Evolutionary conservation across 495 filamentous ascomycete species (phyloP).

Genomic region (Penicillium cosmopolitanum): DNA sequence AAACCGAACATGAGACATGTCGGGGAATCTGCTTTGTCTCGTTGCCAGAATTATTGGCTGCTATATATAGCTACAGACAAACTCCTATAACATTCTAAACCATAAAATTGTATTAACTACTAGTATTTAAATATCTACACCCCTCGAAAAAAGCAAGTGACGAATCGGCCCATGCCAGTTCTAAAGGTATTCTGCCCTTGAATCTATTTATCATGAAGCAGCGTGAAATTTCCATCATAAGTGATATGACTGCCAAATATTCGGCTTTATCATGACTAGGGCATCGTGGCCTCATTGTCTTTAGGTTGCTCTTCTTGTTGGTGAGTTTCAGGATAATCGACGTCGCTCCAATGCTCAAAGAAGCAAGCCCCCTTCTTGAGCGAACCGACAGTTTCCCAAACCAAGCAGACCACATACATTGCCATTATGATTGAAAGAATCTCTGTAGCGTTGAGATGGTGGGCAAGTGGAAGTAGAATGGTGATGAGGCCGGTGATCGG

Average conservation of each 20-base stretch:
- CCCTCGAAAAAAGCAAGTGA: neutral
- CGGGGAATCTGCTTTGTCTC: no score
- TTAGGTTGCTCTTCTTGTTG: neutral
- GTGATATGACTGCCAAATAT: no score
- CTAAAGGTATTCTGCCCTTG: neutral
- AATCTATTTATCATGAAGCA: neutral
- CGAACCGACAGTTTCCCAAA: slow-evolving; percentile 42
- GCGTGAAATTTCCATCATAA: neutral
- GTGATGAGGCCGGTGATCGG: slow-evolving; percentile 35
- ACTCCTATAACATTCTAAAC: no score
- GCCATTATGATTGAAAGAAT: slow-evolving; percentile 40
- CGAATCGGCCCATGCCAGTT: neutral
- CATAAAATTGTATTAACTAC: neutral
- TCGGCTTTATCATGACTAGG: no score
- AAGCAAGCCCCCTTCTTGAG: slow-evolving; percentile 31
- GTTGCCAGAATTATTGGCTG: no score
- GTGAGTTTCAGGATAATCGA: slow-evolving; percentile 30
- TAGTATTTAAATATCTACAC: neutral
- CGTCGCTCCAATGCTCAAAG: slow-evolving; percentile 40
- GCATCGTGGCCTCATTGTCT: neutral
- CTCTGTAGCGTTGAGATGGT: slow-evolving; percentile 29
- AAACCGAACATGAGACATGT: no score
- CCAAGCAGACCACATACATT: slow-evolving; percentile 32
- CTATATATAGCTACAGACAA: no score
- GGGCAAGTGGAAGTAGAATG: slow-evolving; percentile 34